Evolutionary conservation across 305 asterid genomes (phyloP).

Genomic region (Solanum hybrid): DNA sequence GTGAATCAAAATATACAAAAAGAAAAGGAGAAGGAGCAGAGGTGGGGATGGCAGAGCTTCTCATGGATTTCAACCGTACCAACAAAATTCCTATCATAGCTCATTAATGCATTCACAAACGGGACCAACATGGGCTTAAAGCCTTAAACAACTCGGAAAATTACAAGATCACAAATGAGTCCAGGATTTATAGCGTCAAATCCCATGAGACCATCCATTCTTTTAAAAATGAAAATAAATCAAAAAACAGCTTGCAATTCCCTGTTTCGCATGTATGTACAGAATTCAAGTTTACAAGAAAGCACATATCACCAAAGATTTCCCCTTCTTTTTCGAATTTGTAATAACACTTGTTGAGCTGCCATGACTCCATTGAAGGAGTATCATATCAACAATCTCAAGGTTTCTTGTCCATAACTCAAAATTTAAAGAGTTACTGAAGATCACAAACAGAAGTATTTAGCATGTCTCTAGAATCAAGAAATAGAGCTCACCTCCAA

Average conservation of each 20-base stretch:
- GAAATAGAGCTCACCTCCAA: conserved; percentile 21
- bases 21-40: neutral
- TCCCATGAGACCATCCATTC: neutral
- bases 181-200: neutral
- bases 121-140: neutral
- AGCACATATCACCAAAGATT: neutral
- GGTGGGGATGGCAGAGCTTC: neutral
- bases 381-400: neutral
- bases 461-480: neutral
- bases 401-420: neutral
- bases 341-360: neutral
- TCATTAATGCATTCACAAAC: neutral
- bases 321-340: neutral
- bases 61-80: neutral
- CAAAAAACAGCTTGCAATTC: neutral
- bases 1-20: neutral
- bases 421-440: neutral
- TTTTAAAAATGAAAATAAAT: neutral
- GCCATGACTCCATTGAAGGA: neutral
- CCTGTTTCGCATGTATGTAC: neutral
- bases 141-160: neutral
- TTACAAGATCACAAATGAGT: neutral
- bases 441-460: neutral
- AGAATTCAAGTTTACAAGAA: neutral
- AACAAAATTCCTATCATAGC: neutral